Base-by-base conservation (phyloP, 352 stramenopile species). In the Saprolegnia parasitica region DNA sequence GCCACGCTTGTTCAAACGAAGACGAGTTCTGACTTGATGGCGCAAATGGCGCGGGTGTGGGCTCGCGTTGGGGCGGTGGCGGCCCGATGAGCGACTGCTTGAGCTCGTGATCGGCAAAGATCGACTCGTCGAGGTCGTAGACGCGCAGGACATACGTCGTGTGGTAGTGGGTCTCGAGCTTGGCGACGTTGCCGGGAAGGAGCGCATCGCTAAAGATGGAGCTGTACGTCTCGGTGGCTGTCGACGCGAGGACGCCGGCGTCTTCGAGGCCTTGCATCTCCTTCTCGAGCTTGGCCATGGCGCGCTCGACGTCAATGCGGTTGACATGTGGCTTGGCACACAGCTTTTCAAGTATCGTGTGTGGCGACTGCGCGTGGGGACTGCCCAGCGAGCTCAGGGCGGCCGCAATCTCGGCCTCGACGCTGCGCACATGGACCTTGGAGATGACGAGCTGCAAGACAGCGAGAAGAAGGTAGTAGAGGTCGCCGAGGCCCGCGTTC, bases 401-500 rank as follows among this genome's bases (percentile, higher is more conserved):
- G 0, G 86, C 86, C 0, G 84, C 86, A 37, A 91, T 86, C 68
- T 96, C 84, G 0, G 81, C 85, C 71, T 96, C 87, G 18, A 96
- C 75, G 4, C 82, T 87, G 9, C 73, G 77, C 15, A 68, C 61
- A 20, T 68, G 29, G 3, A 81, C 71, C 52, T 82, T 75, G 35
- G 68, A 75, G 26, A 87, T 68, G 26, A 93, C 76, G 21, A 93
- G 68, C 70, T 91, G 83, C 52, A 95, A 76, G 50, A 88, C 86
- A 0, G 81, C 80, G 10, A 95, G 72, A 45, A 95, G 71, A 47
- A 95, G 72, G 66, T 84, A 85, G 71, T 95, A 95, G 35, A 93
- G 78, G 47, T 81, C 74, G 1, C 81, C 85, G 0, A 95, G 80
- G 20, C 85, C 83, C 0, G 81, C 74, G 74, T 88, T 86, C 5